Evolutionary conservation across 768 basidiomycete genomes (phyloP), one percentile per base, ranked within the genome.

Genomic region (Pleurotus salmoneostramineus): DNA sequence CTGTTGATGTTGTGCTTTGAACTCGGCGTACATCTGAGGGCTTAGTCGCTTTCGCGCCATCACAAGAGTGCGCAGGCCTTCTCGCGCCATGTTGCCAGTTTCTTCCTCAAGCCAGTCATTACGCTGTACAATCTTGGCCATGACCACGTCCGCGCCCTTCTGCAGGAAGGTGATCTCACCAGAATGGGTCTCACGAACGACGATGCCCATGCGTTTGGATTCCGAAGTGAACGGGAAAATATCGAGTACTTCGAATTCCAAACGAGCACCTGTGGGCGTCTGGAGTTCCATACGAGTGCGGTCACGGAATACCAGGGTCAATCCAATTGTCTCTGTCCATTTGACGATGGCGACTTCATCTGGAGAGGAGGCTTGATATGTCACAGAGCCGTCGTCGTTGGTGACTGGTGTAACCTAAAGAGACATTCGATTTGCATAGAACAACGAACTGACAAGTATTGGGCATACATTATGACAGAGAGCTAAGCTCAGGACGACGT

Each of bases 31-130:
- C 6, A 84, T 72, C 46, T 88, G 85, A 11, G 81, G 70, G 5
- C 83, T 81, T 11, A 99, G 74, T 44, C 83, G 76, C 68, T 94
- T 95, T 50, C 92, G 77, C 3, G 87, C 96, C 72, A 98, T 84
- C 44, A 99, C 97, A 42, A 99, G 82, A 33, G 97, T 99, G 8
- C 97, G 82, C 52, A 99, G 69, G 0, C 97, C 97, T 64, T 99
- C 97, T 12, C 96, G 79, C 1, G 96, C 96, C 96, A 99, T 98
- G 68, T 99, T 98, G 7, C 88, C 95, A 6, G 91, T 94, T 72
- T 99, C 97, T 68, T 99, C 97, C 65, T 99, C 97, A 1, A 99
- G 78, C 97, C 97, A 98, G 71, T 98, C 97, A 69, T 98, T 98
- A 65, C 90, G 84, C 68, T 93, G 93, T 36, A 98, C 96, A 54